Conservation (phyloP, 768 basidiomycete species). For the Mycena crocata region DNA sequence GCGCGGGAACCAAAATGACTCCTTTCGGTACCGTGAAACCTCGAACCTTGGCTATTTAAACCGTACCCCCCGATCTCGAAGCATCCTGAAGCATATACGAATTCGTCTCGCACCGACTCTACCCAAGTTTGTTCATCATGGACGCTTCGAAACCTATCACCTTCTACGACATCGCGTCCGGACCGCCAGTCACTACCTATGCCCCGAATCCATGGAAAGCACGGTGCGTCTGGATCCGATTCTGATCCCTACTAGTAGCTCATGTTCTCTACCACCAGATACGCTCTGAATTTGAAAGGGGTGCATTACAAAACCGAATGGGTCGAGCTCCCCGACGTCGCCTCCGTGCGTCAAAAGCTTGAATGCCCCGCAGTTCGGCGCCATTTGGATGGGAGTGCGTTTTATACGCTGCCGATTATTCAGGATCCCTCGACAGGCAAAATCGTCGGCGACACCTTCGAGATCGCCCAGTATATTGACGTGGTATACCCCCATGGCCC, state of each 20-base stretch:
- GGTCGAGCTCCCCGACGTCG: slow-evolving; percentile 4
- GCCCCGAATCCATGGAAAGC: slow-evolving; percentile 2
- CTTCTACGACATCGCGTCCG: slow-evolving; percentile 2
- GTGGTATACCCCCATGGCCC: slow-evolving; percentile 45
- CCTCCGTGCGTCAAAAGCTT: background rate
- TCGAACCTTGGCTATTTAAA: too few relatives aligned
- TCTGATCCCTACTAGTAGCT: background rate
- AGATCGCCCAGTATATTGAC: slow-evolving; percentile 55
- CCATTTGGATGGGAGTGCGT: slow-evolving; percentile 34
- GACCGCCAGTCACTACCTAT: background rate
- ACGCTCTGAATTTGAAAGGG: background rate
- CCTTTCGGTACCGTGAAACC: too few relatives aligned
- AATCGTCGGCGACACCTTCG: slow-evolving; percentile 47
- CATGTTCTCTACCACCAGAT: background rate
- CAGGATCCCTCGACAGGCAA: slow-evolving; percentile 46
- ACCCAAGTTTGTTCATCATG: too few relatives aligned
- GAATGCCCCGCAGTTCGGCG: slow-evolving; percentile 32
- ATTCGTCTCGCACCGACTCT: too few relatives aligned
- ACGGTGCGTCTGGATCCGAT: background rate
- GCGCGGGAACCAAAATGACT: too few relatives aligned
- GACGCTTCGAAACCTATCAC: background rate
- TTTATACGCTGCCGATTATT: slow-evolving; percentile 55
- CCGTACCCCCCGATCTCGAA: too few relatives aligned
- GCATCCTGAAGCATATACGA: too few relatives aligned
- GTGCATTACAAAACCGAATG: slow-evolving; percentile 1